Base-by-base conservation (phyloP, 441 rosid species). In the Brassica balearica region DNA sequence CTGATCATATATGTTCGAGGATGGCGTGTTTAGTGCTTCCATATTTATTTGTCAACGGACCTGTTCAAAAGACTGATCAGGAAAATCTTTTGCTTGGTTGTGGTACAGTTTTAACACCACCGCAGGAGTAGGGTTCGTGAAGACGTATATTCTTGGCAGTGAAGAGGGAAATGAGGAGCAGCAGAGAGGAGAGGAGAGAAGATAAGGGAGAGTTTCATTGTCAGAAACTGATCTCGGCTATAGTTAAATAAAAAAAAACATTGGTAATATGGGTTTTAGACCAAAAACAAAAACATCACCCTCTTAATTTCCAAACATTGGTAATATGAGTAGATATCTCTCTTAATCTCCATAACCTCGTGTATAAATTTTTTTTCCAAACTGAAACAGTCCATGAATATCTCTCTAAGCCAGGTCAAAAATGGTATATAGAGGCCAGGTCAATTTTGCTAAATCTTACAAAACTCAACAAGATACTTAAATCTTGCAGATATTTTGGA, bases 41-140 rank as follows among this genome's bases (percentile, higher is more conserved):
- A 34, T 34, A 34, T 34, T 29, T 29, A 29, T 29, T 29, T 29
- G 34, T 62, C 5, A 74, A 61, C 36, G 25, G 3, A 48, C 17
- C 58, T 53, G 7, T 12, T 23, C 20, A 59, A 22, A 11, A 62
- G 71, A 56, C 25, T 71, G 62, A 77, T 29, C 27, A 70, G 11
- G 12, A 51, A 53, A 27, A 65, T 51, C 2, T 14, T 60, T 5
- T 15, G 10, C 55, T 43, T 65, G 67, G 63, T 56, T 77, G 53
- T 41, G 65, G 66, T 58, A 59, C 81, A 77, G 81, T 77, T 58
- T 32, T 77, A 43, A 77, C 81, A 77, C 81, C 81, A 38, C 81
- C 68, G 22, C 73, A 77, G 72, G 77, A 72, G 72, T 66, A 71
- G 81, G 63, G 68, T 29, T 58, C 38, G 23, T 29, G 72, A 71